Evolutionary conservation across 129 eudicot genomes (phyloP).

Genomic region (Erigeron canadensis): DNA sequence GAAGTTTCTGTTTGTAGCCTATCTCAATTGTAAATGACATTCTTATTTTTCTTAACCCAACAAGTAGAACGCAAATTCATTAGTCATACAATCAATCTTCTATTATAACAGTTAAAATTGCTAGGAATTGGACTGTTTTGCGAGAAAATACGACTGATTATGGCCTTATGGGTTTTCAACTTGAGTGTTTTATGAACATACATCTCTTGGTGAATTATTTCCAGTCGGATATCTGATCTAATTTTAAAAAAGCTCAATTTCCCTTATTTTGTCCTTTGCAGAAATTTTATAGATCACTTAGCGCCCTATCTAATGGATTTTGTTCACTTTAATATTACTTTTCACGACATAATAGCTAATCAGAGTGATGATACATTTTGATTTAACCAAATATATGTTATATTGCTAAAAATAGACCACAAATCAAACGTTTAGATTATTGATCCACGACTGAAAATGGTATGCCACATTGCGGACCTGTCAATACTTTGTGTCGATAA

Average conservation of each 20-base stretch:
- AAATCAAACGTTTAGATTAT: not conserved
- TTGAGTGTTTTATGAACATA: not conserved
- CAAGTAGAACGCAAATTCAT: not conserved
- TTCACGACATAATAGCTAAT: not conserved
- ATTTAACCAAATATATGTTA: not conserved
- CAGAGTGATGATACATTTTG: not conserved
- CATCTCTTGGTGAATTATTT: not conserved
- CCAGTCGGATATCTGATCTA: not conserved
- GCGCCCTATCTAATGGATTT: not conserved
- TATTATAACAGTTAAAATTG: not conserved
- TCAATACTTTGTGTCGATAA: conserved; percentile 4
- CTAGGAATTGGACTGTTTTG: not conserved
- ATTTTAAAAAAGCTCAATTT: not conserved
- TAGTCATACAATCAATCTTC: conserved; percentile 2
- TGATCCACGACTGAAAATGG: not conserved
- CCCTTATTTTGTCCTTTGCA: not conserved
- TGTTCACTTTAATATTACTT: not conserved
- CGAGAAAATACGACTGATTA: not conserved
- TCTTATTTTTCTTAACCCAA: not conserved
- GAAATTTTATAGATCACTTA: not conserved
- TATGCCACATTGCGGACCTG: not conserved
- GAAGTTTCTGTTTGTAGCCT: not conserved
- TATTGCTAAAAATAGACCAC: not conserved
- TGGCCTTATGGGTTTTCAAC: not conserved
- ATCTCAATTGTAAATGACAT: conserved; percentile 6